phyloP scores from a whole-genome alignment of 2,329 filamentous ascomycete species.

The Lachnellula subtilissima region DNA sequence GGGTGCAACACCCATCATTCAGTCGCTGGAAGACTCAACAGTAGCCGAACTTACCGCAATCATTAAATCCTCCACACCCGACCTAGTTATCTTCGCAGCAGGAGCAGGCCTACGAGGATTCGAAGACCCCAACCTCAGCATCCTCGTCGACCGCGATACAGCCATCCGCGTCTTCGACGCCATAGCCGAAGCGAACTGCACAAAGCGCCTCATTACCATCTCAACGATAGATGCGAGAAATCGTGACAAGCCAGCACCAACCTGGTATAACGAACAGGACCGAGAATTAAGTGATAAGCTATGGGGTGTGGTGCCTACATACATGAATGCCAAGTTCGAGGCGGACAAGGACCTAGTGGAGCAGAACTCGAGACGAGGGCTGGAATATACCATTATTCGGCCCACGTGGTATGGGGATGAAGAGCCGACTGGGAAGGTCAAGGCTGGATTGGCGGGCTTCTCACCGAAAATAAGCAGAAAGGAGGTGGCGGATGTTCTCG shows the following conservation, averaged over 20 bases:
- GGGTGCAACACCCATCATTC: slow-evolving; percentile 39
- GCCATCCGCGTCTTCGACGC: slow-evolving; percentile 44
- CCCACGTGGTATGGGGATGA: slow-evolving; percentile 39
- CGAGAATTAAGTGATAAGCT: slow-evolving; percentile 32
- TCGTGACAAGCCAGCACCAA: slow-evolving; percentile 35
- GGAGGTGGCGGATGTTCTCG: slow-evolving; percentile 42
- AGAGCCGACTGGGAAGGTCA: slow-evolving; percentile 35
- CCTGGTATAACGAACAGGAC: slow-evolving; percentile 41
- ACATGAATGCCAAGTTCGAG: slow-evolving; percentile 39
- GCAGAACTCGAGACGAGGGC: slow-evolving; percentile 33
- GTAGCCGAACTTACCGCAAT: slow-evolving; percentile 35
- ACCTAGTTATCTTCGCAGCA: slow-evolving; percentile 33
- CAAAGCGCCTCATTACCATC: slow-evolving; percentile 42
- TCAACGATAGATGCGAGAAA: slow-evolving; percentile 42
- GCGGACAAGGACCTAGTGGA: slow-evolving; percentile 38
- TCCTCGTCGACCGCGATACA: slow-evolving; percentile 41
- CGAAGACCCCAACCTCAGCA: slow-evolving; percentile 37
- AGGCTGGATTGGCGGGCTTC: slow-evolving; percentile 39
- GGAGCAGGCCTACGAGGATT: slow-evolving; percentile 22
- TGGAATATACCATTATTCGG: slow-evolving; percentile 43
- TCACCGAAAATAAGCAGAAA: slow-evolving; percentile 35
- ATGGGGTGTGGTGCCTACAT: slow-evolving; percentile 37
- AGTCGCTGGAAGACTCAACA: slow-evolving; percentile 37
- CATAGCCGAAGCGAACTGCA: slow-evolving; percentile 33
- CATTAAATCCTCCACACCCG: slow-evolving; percentile 33